These are phyloP conservation scores for Colletotrichum agaves DNA, from an alignment of 2,329 filamentous ascomycete species.

Conservation along the genomic window DNA sequence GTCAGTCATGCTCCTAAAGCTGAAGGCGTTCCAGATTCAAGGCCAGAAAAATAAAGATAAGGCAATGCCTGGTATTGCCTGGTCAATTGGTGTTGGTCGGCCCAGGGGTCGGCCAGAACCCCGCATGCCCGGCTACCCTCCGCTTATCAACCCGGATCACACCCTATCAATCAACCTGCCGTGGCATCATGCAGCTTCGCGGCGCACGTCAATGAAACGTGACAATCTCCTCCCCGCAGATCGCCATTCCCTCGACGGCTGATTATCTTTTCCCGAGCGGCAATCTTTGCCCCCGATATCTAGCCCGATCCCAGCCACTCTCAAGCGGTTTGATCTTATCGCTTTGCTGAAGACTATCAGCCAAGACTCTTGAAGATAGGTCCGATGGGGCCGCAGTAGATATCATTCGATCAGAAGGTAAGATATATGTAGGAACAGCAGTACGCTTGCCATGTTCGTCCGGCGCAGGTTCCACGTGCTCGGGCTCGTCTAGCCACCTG, in stretches of 20 bases:
- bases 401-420: background rate
- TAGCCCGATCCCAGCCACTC: background rate
- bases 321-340: background rate
- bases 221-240: slow-evolving; percentile 15
- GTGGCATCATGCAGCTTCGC: slow-evolving; percentile 15
- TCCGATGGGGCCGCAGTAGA: background rate
- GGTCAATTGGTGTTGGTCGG: background rate
- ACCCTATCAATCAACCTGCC: slow-evolving; percentile 7
- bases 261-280: slow-evolving; percentile 23
- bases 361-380: background rate
- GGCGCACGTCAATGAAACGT: slow-evolving; percentile 16
- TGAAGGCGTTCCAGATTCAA: too few species aligned
- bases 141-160: slow-evolving; percentile 25
- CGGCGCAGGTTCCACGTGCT: background rate
- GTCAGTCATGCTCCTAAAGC: too few species aligned
- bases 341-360: background rate
- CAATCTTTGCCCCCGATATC: slow-evolving; percentile 6
- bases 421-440: background rate
- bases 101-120: background rate
- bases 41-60: background rate
- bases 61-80: background rate
- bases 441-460: background rate
- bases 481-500: background rate
- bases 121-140: slow-evolving; percentile 5
- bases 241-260: background rate